phyloP scores from a whole-genome alignment of 768 basidiomycete species.

The Mycena filopes region DNA sequence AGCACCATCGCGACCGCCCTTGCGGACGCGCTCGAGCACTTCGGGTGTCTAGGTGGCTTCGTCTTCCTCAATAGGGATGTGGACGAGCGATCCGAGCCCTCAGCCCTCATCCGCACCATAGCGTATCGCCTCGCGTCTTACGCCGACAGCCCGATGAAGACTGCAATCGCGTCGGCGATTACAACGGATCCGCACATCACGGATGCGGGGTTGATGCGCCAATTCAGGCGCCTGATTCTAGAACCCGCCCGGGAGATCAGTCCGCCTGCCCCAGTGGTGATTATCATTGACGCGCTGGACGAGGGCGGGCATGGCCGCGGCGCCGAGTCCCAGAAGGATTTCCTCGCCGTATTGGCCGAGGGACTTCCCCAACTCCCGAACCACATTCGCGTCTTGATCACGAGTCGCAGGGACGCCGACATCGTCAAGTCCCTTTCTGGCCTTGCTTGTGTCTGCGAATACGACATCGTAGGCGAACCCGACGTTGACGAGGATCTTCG shows the following conservation, averaged over 20 bases:
- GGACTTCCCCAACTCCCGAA: neutral
- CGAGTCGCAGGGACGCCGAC: neutral
- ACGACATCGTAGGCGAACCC: neutral
- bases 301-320: neutral
- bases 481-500: constrained; percentile 1
- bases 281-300: constrained; percentile 9
- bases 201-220: neutral
- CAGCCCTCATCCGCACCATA: neutral
- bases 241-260: neutral
- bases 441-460: neutral
- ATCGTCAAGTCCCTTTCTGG: neutral
- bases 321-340: neutral
- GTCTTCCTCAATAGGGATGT: constrained; percentile 4
- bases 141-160: neutral
- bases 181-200: neutral
- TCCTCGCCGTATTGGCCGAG: neutral
- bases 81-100: neutral
- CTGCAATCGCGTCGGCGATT: neutral
- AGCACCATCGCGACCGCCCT: constrained; percentile 6
- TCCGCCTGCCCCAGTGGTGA: neutral
- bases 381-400: neutral
- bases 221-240: constrained; percentile 1
- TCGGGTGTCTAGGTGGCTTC: neutral
- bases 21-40: neutral
- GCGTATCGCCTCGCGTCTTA: neutral